Percentiles rank a stretch among this genome's conserved stretches.
These are phyloP conservation scores for Leishmania gerbilli DNA, from an alignment of 208 protist species.

Conservation along the genomic window DNA sequence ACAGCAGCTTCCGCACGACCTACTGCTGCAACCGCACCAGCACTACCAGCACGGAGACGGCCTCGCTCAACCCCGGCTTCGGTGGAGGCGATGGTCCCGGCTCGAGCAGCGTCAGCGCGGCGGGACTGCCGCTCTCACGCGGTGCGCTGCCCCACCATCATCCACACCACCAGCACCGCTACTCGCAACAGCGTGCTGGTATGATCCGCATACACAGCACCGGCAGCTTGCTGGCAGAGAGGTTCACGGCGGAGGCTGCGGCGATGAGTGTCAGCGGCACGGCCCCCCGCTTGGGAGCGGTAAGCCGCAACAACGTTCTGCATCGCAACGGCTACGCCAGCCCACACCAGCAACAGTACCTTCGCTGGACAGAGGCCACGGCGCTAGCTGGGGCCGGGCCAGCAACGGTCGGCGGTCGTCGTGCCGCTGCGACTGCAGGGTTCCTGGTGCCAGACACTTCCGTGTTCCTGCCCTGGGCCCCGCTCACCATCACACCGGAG, in stretches of 20 bases:
- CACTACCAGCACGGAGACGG: conserved; percentile 3
- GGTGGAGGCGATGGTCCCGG: conserved; percentile 11
- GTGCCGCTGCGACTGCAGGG: background rate
- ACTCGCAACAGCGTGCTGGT: conserved; percentile 12
- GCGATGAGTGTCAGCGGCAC: conserved; percentile 9
- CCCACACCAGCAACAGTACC: conserved; percentile 17
- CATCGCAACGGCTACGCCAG: conserved; percentile 16
- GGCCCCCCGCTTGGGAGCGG: conserved; percentile 7
- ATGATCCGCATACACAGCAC: background rate
- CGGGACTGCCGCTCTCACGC: conserved; percentile 48
- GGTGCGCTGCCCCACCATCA: conserved; percentile 23
- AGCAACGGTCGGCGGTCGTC: background rate
- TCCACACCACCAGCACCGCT: conserved; percentile 10
- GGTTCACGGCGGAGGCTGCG: background rate
- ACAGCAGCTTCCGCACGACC: conserved; percentile 48
- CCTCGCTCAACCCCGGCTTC: conserved; percentile 19
- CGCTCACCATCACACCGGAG: conserved; percentile 64
- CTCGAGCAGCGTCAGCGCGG: conserved; percentile 13
- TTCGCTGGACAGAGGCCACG: background rate
- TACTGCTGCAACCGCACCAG: conserved; percentile 39
- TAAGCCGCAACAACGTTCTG: conserved; percentile 5
- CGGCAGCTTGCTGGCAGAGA: background rate
- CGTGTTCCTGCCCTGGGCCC: conserved; percentile 70
- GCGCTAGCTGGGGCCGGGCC: background rate
- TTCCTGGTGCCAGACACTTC: conserved; percentile 43